These are phyloP conservation scores for Lachancea fermentati DNA, from an alignment of 805 yeast species.

Conservation along the genomic window DNA sequence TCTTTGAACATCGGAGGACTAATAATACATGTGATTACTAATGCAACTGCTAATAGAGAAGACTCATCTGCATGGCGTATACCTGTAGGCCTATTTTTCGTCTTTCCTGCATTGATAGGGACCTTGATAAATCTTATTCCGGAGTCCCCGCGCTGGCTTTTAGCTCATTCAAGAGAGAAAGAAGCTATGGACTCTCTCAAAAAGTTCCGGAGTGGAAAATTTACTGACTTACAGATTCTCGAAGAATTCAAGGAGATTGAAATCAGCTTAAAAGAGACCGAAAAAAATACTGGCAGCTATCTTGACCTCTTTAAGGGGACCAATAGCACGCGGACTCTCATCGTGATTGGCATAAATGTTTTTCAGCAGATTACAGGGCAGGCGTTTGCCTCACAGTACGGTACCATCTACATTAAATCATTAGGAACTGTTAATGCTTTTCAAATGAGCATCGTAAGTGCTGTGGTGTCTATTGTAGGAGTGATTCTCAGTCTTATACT, in stretches of 20 bases:
- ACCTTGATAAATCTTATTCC: conserved; percentile 5
- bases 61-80: conserved; percentile 8
- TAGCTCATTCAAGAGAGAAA: conserved; percentile 1
- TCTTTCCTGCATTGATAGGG: conserved; percentile 5
- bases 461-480: conserved; percentile 6
- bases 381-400: conserved; percentile 8
- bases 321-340: conserved; percentile 3
- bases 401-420: conserved; percentile 7
- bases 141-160: conserved; percentile 6
- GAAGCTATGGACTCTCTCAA: conserved; percentile 3
- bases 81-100: conserved; percentile 5
- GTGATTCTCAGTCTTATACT: conserved; percentile 1
- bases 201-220: conserved; percentile 4
- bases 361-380: conserved; percentile 10
- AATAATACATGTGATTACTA: conserved; percentile 6
- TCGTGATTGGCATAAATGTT: conserved; percentile 4
- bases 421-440: conserved; percentile 7
- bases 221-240: conserved; percentile 2
- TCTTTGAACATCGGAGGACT: conserved; percentile 6
- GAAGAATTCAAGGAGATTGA: conserved; percentile 4
- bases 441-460: conserved; percentile 5
- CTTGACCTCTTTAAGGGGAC: conserved; percentile 3
- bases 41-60: conserved; percentile 3
- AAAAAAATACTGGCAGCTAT: neutral
- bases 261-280: conserved; percentile 1